A percentile compares a stretch with the other conserved stretches of the same genome.
Conservation (phyloP, 805 yeast species). For the Vanderwaltozyma yarrowii region DNA sequence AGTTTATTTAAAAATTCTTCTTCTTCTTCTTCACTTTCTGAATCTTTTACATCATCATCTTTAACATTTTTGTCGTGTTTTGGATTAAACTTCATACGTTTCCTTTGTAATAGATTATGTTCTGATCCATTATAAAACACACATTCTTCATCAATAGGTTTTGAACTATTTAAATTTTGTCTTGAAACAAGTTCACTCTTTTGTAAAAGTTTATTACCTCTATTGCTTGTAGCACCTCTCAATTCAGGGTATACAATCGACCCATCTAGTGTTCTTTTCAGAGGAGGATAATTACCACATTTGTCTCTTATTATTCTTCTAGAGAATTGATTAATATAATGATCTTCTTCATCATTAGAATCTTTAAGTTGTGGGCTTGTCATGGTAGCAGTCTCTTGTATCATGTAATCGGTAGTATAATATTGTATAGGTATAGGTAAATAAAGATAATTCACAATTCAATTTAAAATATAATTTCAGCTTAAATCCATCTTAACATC, state of each 20-base stretch:
- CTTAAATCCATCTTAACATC: too few relatives aligned
- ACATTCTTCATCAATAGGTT: slow-evolving; percentile 24
- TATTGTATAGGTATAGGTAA: too few relatives aligned
- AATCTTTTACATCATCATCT: slow-evolving; percentile 5
- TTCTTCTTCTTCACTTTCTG: slow-evolving; percentile 17
- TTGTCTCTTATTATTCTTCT: slow-evolving; percentile 23
- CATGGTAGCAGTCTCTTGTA: too few relatives aligned
- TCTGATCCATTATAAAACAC: slow-evolving; percentile 30
- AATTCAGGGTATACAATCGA: slow-evolving; percentile 16
- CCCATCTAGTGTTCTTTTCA: slow-evolving; percentile 23
- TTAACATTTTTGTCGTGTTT: neutral
- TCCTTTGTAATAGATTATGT: slow-evolving; percentile 25
- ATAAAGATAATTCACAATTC: too few relatives aligned
- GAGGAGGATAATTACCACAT: slow-evolving; percentile 26
- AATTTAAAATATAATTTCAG: too few relatives aligned
- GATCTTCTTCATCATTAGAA: slow-evolving; percentile 6
- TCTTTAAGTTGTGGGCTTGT: neutral
- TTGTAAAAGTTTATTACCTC: slow-evolving; percentile 49
- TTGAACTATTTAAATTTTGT: slow-evolving; percentile 30
- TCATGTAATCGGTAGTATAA: too few relatives aligned
- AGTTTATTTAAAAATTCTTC: slow-evolving; percentile 36
- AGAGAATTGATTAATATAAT: slow-evolving; percentile 16
- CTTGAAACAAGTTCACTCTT: slow-evolving; percentile 39
- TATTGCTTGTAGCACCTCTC: slow-evolving; percentile 34
- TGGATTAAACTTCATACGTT: slow-evolving; percentile 22